Evolutionary conservation across 495 filamentous ascomycete species (phyloP).

Genomic region (Penicillium argentinense): DNA sequence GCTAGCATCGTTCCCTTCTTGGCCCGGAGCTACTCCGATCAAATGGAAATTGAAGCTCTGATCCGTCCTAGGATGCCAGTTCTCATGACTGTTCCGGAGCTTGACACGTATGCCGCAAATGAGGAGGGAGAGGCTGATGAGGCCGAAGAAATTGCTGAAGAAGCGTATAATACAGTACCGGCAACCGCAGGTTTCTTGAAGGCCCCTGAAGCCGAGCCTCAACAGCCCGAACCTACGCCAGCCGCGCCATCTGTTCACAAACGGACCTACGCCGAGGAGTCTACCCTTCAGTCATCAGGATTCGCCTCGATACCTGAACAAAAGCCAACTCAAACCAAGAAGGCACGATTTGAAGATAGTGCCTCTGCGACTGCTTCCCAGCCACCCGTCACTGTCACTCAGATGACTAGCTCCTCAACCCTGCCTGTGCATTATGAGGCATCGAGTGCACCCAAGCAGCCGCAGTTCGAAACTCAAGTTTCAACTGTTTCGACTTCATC

Average conservation of each 20-base stretch:
- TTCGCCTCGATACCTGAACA: conserved; percentile 2
- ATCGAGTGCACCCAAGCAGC: conserved; percentile 8
- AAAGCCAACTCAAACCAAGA: conserved; percentile 28
- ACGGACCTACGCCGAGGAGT: conserved; percentile 35
- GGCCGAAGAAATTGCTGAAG: conserved; percentile 33
- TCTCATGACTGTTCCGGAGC: conserved; percentile 30
- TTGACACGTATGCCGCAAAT: conserved; percentile 24
- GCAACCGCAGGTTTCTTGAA: conserved; percentile 30
- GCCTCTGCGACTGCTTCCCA: conserved; percentile 4
- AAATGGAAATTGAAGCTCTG: conserved; percentile 68
- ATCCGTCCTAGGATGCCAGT: conserved; percentile 67
- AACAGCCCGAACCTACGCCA: conserved; percentile 15
- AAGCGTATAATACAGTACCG: conserved; percentile 11
- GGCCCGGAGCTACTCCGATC: conserved; percentile 55
- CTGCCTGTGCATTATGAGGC: conserved; percentile 8
- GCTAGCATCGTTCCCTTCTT: conserved; percentile 78
- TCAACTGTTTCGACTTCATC: conserved; percentile 8
- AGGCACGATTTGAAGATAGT: conserved; percentile 32
- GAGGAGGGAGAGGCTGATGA: conserved; percentile 51
- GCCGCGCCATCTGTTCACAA: conserved; percentile 25
- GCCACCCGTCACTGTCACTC: conserved; percentile 11
- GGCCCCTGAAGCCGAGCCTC: conserved; percentile 14
- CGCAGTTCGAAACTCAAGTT: conserved; percentile 10
- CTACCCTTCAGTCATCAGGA: conserved; percentile 6
- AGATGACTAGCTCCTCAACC: conserved; percentile 6